Evolutionary conservation across 2,329 filamentous ascomycete species (phyloP).

Genomic region (Xylaria sp.): DNA sequence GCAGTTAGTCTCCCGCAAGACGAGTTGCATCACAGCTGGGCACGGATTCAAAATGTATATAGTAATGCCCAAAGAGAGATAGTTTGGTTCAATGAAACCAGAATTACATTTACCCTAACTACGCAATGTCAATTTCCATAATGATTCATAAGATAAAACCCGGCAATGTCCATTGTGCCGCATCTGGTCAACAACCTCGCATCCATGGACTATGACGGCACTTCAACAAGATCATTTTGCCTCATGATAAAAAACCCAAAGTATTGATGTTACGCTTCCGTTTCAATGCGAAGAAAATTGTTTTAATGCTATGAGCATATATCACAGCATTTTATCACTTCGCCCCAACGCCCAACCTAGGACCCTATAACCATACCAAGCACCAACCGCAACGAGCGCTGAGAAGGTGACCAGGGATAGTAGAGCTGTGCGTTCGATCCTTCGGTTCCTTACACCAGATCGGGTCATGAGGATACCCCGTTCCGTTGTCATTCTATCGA

Average conservation of each 20-base stretch:
- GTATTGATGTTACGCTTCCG: background rate
- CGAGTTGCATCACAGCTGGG: background rate
- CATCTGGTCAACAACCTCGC: background rate
- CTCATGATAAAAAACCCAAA: background rate
- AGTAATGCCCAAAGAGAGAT: background rate
- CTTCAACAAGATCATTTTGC: background rate
- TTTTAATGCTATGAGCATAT: background rate
- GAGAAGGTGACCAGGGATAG: slow-evolving; percentile 40
- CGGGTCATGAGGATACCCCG: slow-evolving; percentile 47
- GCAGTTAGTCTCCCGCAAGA: background rate
- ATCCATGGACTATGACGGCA: background rate
- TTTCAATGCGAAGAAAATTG: background rate
- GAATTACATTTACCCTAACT: background rate
- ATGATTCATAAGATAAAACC: background rate
- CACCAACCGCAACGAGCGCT: slow-evolving; percentile 25
- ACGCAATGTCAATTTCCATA: background rate
- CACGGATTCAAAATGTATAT: slow-evolving; percentile 14
- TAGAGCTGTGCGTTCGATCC: slow-evolving; percentile 49
- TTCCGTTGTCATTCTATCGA: slow-evolving; percentile 53
- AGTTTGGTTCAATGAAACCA: background rate
- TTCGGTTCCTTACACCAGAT: slow-evolving; percentile 46
- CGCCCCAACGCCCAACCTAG: slow-evolving; percentile 17
- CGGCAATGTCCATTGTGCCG: background rate
- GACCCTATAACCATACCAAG: slow-evolving; percentile 35
- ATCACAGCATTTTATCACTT: slow-evolving; percentile 13